Evolutionary conservation across 2,329 filamentous ascomycete species (phyloP).

Genomic region (Fusarium pininemorale): DNA sequence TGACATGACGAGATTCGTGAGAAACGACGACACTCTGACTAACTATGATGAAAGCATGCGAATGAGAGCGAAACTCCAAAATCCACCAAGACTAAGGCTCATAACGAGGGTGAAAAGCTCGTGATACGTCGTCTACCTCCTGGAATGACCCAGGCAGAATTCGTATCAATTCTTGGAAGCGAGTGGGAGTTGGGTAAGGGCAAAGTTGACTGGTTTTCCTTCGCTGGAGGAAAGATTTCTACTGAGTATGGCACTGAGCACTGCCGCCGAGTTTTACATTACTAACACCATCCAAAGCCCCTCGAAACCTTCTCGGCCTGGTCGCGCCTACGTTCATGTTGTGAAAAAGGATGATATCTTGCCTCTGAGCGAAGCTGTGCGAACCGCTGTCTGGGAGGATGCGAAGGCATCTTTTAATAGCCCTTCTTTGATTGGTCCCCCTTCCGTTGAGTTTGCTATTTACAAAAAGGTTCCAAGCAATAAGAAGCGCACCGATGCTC

Average conservation of each 20-base stretch:
- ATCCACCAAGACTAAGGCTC: constrained; percentile 44
- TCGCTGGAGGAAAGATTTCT: constrained; percentile 73
- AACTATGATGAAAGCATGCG: constrained; percentile 36
- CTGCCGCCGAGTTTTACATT: neutral
- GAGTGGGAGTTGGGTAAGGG: constrained; percentile 85
- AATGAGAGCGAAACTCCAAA: constrained; percentile 45
- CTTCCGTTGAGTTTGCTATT: constrained; percentile 81
- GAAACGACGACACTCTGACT: constrained; percentile 17
- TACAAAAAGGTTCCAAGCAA: constrained; percentile 84
- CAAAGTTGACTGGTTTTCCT: constrained; percentile 86
- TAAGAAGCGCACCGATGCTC: constrained; percentile 79
- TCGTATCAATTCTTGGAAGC: constrained; percentile 74
- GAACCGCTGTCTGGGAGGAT: constrained; percentile 78
- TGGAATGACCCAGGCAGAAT: constrained; percentile 82
- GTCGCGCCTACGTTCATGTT: constrained; percentile 84
- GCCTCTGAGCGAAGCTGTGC: constrained; percentile 75
- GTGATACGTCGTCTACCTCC: constrained; percentile 86
- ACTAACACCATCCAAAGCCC: constrained; percentile 59
- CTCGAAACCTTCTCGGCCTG: constrained; percentile 85
- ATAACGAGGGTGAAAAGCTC: constrained; percentile 76
- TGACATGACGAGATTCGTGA: constrained; percentile 21
- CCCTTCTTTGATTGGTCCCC: constrained; percentile 78
- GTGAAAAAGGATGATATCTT: constrained; percentile 74
- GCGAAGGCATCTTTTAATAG: constrained; percentile 79
- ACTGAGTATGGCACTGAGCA: constrained; percentile 71